Evolutionary conservation across 176 grass and related monocot species (phyloP), one percentile per base, ranked within the genome.

Genomic region (Paspalum vaginatum): DNA sequence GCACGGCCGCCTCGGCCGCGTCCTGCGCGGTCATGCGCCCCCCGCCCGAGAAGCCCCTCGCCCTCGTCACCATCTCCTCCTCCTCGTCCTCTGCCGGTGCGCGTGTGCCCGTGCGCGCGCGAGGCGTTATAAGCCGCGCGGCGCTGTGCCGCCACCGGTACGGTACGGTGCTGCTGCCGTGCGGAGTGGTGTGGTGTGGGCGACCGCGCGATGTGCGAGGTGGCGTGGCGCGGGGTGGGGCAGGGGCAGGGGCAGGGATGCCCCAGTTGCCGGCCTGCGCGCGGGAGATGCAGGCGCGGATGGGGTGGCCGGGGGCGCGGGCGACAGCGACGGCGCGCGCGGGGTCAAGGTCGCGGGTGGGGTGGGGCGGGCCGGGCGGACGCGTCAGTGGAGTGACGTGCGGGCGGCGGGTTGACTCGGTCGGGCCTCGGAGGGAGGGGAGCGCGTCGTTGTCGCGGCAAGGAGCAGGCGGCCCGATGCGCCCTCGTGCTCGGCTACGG

Each of bases 1-100:
- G 82, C 51, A 97, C 87, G 20, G 94, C 94, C 83, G 70, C 52
- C 87, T 89, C 89, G 4, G 91, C 91, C 79, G 83, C 87, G 7
- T 27, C 87, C 68, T 94, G 89, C 91, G 85, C 88, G 49, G 76
- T 46, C 84, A 83, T 80, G 45, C 56, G 59, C 52, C 45, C 61
- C 52, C 45, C 61, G 15, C 62, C 62, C n/a, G 3, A 5, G 15
- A 10, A 5, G 1, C 65, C 40, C 52, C 78, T 72, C 56, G 2
- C 11, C 56, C 4, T 17, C 50, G 0, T 1, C 71, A 2, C 9
- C 46, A 7, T 11, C 21, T 8, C 25, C 8, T 3, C 62, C 4
- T 0, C 8, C n/a, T n/a, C n/a, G n/a, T n/a, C 3, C 6, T 2
- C 13, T 5, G 7, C 12, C 37, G 22, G 26, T 22, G 24, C 63